Base-by-base conservation (phyloP, 2,329 filamentous ascomycete genomes). In the Colletotrichum navitas region DNA sequence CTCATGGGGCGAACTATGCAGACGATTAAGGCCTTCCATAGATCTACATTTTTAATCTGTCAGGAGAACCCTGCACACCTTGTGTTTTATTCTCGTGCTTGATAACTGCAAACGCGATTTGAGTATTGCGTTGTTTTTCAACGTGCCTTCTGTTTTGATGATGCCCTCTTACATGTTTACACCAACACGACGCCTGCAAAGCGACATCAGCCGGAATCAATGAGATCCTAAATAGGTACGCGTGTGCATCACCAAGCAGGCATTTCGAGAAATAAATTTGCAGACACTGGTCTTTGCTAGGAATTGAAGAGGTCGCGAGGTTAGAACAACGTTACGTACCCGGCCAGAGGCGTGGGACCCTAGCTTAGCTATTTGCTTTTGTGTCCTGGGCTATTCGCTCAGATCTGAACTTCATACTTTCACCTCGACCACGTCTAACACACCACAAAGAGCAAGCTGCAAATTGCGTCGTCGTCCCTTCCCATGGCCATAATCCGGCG, bases 341-440 rank as follows among this genome's bases (percentile, higher is more conserved):
- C 32, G 45, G 24, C 29, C 21, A 34, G 29, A 61, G 41, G 43
- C 58, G 45, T 63, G 60, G 47, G n/a, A 29, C 60, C 45, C 51
- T 26, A 36, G 29, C 45, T 29, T 63, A 52, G 45, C 34, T 39
- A 26, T 41, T 29, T 47, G 24, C 2, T 21, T 21, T 6, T n/a
- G 11, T 16, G 5, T 26, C n/a, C 3, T 36, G 10, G 39, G 6
- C n/a, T 6, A 5, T 29, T 21, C 39, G n/a, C 24, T 41, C 16
- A 60, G 26, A 45, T 45, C 39, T 45, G 24, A 63, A 63, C 45
- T 47, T 52, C 24, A 63, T 34, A 26, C 34, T 29, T 52, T 52
- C 60, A 39, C 47, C 32, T 26, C 16, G 18, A 52, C 34, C n/a
- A 12, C 29, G 47, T 41, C n/a, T 26, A 18, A 52, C 3, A 11